A percentile compares a stretch with the other conserved stretches of the same genome.
Conservation (phyloP, 2,329 filamentous ascomycete species). For the Colletotrichum cordylinicola region DNA sequence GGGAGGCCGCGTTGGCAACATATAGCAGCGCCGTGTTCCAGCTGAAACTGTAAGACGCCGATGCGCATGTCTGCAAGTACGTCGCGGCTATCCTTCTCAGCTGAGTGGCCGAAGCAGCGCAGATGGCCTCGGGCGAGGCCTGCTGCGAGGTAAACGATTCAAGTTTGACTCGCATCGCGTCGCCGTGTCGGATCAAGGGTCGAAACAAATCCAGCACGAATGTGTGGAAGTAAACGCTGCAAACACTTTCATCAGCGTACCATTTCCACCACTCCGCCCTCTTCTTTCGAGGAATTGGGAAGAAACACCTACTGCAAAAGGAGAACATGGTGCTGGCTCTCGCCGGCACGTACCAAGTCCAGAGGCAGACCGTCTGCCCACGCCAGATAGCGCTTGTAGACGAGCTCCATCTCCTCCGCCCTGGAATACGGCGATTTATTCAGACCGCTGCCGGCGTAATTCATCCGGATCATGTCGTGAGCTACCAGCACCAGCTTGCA, state of each 20-base stretch:
- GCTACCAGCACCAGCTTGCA: slow-evolving; percentile 1
- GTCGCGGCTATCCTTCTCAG: not conserved
- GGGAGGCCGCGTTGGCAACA: not conserved
- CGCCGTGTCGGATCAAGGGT: not conserved
- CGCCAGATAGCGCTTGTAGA: not conserved
- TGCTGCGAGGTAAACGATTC: not conserved
- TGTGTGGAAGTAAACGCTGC: not conserved
- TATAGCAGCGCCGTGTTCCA: slow-evolving; percentile 5
- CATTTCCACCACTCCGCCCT: not conserved
- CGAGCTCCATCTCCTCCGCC: not conserved
- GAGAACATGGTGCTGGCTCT: not conserved
- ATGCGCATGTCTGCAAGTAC: not conserved
- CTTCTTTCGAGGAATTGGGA: not conserved
- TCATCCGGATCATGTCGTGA: slow-evolving; percentile 7
- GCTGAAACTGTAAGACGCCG: not conserved
- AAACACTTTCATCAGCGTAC: not conserved
- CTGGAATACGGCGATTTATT: not conserved
- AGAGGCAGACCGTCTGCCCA: not conserved
- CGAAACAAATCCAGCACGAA: slow-evolving; percentile 4
- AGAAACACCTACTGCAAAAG: not conserved
- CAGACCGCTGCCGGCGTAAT: not conserved
- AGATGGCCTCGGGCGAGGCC: not conserved
- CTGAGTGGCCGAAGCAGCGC: not conserved
- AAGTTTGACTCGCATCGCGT: not conserved
- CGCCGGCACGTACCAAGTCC: not conserved